Evolutionary conservation across 345 rosid species (phyloP).

Genomic region (Citrus sp.): DNA sequence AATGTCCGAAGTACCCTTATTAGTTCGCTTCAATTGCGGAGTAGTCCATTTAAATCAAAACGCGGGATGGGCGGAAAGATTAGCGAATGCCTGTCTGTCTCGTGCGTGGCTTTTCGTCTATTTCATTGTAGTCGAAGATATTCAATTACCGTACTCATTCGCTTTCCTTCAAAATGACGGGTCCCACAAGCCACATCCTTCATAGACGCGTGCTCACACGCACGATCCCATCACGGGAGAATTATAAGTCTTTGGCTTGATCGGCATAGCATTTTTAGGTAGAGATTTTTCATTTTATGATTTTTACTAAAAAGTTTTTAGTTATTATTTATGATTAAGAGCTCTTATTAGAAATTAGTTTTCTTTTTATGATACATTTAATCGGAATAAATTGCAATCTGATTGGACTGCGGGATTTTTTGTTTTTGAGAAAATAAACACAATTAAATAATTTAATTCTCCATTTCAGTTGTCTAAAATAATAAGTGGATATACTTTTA

Average conservation of each 20-base stretch:
- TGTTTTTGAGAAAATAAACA: too few relatives aligned
- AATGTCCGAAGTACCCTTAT: slow-evolving; percentile 3
- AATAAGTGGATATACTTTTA: too few relatives aligned
- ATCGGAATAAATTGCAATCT: too few relatives aligned
- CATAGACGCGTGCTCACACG: not conserved
- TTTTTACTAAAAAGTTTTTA: too few relatives aligned
- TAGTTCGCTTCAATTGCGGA: not conserved
- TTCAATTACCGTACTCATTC: not conserved
- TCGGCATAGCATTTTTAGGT: not conserved
- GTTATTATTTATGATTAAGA: too few relatives aligned
- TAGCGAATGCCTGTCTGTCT: slow-evolving; percentile 19
- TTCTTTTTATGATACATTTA: not conserved
- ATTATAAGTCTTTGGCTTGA: not conserved
- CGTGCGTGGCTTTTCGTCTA: not conserved
- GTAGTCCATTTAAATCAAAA: not conserved
- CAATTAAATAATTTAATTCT: too few relatives aligned
- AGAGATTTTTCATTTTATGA: not conserved
- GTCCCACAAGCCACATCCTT: not conserved
- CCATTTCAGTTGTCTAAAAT: too few relatives aligned
- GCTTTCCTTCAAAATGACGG: not conserved
- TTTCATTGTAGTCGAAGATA: not conserved
- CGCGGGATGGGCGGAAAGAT: slow-evolving; percentile 28
- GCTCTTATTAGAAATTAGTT: too few relatives aligned
- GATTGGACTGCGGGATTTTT: too few relatives aligned
- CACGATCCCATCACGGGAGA: not conserved